A percentile compares a stretch with the other conserved stretches of the same genome.
phyloP scores from a whole-genome alignment of 257 asterid species.

The Petrea volubilis region DNA sequence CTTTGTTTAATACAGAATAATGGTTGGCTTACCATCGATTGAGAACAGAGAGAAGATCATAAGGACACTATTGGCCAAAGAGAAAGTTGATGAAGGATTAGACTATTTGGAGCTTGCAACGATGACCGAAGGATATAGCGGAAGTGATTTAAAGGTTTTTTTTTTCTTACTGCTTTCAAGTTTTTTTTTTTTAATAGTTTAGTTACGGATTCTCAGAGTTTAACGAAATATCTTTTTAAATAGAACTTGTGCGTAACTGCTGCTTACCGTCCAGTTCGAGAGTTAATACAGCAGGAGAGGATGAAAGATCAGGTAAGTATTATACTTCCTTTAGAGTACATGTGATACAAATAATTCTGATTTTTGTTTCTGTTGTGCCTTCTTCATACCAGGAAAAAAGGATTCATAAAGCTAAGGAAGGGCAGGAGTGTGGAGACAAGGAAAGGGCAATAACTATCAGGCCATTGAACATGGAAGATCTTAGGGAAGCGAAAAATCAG shows the following conservation, averaged over 20 bases:
- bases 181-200: background rate
- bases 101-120: constrained; percentile 71
- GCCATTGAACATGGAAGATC: constrained; percentile 76
- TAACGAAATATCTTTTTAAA: background rate
- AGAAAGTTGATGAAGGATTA: constrained; percentile 52
- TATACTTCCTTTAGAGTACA: background rate
- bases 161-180: background rate
- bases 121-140: constrained; percentile 85
- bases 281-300: constrained; percentile 73
- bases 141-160: constrained; percentile 86
- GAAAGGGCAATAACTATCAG: constrained; percentile 67
- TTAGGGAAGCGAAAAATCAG: constrained; percentile 80
- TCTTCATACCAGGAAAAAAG: constrained; percentile 32
- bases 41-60: constrained; percentile 75
- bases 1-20: constrained; percentile 45
- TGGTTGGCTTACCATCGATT: constrained; percentile 80
- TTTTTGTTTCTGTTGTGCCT: background rate
- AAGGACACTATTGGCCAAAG: constrained; percentile 71
- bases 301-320: constrained; percentile 46
- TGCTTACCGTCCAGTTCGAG: constrained; percentile 91
- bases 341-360: background rate
- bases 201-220: background rate
- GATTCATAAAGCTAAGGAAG: constrained; percentile 42
- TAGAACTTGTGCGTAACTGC: constrained; percentile 88
- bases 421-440: constrained; percentile 27